These are phyloP conservation scores for Hibiscus tridactylites DNA, from an alignment of 345 rosid genomes.

Conservation along the genomic window DNA sequence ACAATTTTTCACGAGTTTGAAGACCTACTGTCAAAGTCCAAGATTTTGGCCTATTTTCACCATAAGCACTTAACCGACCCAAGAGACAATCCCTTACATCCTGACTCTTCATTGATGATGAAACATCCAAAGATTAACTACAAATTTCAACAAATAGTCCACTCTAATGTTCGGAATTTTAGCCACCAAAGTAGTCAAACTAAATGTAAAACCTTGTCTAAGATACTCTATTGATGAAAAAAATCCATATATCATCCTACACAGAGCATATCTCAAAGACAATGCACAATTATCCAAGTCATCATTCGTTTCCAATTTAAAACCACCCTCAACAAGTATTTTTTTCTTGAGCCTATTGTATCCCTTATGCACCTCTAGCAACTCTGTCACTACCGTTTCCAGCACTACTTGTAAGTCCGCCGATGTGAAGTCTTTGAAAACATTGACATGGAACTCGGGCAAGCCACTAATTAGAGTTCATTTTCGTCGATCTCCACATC, in stretches of 20 bases:
- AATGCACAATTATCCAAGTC: conserved; percentile 81
- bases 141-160: conserved; percentile 61
- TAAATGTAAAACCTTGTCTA: conserved; percentile 90
- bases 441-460: conserved; percentile 59
- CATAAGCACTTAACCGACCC: conserved; percentile 78
- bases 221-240: conserved; percentile 94
- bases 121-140: conserved; percentile 57
- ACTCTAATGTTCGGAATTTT: conserved; percentile 45
- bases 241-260: conserved; percentile 79
- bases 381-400: conserved; percentile 48
- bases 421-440: conserved; percentile 54
- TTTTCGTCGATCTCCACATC: no score
- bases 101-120: conserved; percentile 91
- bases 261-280: conserved; percentile 64
- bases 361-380: conserved; percentile 60
- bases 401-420: conserved; percentile 49
- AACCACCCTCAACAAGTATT: conserved; percentile 3
- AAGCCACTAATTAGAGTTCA: conserved; percentile 1
- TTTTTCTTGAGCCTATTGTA: conserved; percentile 43
- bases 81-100: conserved; percentile 75
- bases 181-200: conserved; percentile 48
- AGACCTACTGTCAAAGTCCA: no score
- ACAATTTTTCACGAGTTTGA: no score
- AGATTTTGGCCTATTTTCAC: conserved; percentile 17
- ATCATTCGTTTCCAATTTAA: conserved; percentile 75